A percentile compares a stretch with the other conserved stretches of the same genome.
phyloP scores from a whole-genome alignment of 352 stramenopile species.

The Pelagophyceae sp. region DNA sequence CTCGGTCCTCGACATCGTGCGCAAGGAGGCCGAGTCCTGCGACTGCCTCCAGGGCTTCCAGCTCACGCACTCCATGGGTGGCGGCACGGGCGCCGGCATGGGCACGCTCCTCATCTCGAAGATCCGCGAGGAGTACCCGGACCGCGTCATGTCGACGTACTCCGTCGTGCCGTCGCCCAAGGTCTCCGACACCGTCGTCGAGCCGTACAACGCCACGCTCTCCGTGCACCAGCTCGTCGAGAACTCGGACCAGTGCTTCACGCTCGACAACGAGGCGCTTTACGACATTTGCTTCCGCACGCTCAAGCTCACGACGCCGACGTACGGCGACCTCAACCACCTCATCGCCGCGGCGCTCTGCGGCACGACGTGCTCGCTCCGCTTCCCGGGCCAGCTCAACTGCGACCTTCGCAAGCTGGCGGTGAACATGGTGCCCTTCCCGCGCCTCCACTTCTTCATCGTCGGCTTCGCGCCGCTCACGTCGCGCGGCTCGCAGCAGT shows the following conservation, averaged over 20 bases:
- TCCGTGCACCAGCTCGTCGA: constrained; percentile 98
- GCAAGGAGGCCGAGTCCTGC: too few species aligned
- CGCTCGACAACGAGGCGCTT: constrained; percentile 98
- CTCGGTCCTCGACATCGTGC: constrained; percentile 87
- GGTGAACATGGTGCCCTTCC: constrained; percentile 93
- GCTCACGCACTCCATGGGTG: constrained; percentile 91
- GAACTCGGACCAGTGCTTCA: constrained; percentile 98
- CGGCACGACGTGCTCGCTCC: constrained; percentile 88
- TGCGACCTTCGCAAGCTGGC: constrained; percentile 95
- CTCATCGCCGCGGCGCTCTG: constrained; percentile 91
- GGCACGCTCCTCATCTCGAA: constrained; percentile 91
- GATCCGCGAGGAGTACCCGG: constrained; percentile 90
- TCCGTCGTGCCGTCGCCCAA: constrained; percentile 90
- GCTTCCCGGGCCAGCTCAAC: constrained; percentile 97
- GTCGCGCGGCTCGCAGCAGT: constrained; percentile 87
- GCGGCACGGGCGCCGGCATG: constrained; percentile 90
- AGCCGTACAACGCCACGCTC: constrained; percentile 99
- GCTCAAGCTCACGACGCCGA: constrained; percentile 91
- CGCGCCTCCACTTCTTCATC: constrained; percentile 96
- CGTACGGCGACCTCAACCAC: constrained; percentile 93
- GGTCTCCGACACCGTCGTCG: constrained; percentile 95
- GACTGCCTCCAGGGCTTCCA: constrained; percentile 95
- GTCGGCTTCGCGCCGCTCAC: constrained; percentile 97
- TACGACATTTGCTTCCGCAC: constrained; percentile 99
- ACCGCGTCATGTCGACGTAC: constrained; percentile 95